Percentiles rank a stretch among this genome's conserved stretches.
Conservation (phyloP, 306 rosid genomes). For the Malus asiatica region DNA sequence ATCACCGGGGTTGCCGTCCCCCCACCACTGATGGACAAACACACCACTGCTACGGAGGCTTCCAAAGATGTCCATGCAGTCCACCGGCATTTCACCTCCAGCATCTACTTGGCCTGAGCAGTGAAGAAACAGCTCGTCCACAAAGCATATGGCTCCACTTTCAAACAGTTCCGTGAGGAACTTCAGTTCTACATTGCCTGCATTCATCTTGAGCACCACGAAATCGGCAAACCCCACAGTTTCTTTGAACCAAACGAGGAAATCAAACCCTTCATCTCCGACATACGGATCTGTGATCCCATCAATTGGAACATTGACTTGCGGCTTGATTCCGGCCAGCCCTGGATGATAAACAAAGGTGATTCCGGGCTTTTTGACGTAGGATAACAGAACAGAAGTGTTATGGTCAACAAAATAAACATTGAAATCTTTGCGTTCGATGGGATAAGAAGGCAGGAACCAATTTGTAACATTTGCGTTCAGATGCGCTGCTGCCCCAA, state of each 20-base stretch:
- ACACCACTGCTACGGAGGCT: slow-evolving; percentile 70
- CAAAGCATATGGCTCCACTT: slow-evolving; percentile 64
- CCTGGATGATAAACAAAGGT: slow-evolving; percentile 89
- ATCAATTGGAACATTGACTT: not conserved
- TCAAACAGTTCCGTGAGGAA: slow-evolving; percentile 55
- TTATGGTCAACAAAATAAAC: slow-evolving; percentile 75
- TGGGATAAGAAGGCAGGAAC: slow-evolving; percentile 68
- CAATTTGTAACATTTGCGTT: slow-evolving; percentile 37
- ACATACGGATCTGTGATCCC: slow-evolving; percentile 44
- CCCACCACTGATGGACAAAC: slow-evolving; percentile 93
- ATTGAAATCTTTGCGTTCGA: slow-evolving; percentile 47
- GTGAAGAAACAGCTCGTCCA: slow-evolving; percentile 70
- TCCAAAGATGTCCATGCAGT: slow-evolving; percentile 54
- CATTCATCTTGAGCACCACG: slow-evolving; percentile 83
- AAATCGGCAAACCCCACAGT: slow-evolving; percentile 60
- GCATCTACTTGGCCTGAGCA: slow-evolving; percentile 43
- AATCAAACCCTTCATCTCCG: slow-evolving; percentile 62
- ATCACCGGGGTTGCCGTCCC: slow-evolving; percentile 20
- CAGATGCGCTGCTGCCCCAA: slow-evolving; percentile 52
- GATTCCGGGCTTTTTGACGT: slow-evolving; percentile 59
- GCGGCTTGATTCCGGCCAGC: slow-evolving; percentile 36
- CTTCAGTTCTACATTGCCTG: slow-evolving; percentile 57
- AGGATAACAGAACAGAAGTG: slow-evolving; percentile 50
- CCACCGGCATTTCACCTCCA: slow-evolving; percentile 23
- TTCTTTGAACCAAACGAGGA: slow-evolving; percentile 77